Base-by-base conservation (phyloP, 768 basidiomycete species). In the Tricholomella constricta region DNA sequence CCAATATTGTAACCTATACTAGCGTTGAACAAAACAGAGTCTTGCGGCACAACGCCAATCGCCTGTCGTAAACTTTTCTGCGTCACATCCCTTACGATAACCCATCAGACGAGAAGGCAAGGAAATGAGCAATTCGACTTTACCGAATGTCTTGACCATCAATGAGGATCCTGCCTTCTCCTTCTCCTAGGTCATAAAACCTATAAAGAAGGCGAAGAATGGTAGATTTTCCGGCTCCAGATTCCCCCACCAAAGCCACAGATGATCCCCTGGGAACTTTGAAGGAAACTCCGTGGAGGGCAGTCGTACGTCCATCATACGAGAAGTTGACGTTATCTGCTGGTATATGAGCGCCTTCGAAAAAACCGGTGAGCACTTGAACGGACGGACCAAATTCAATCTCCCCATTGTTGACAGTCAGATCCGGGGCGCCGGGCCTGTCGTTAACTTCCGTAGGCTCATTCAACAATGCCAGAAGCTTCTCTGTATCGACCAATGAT, bases 1-100 rank as follows among this genome's bases (percentile, higher is more conserved):
- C 82, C 85, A 60, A 89, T 88, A 61, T 91, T 89, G 67, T 89
- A 88, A 2, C 68, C 74, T 50, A 91, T 84, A 64, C 77, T 85
- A 1, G 82, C 72, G 61, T 89, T 89, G 75, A 89, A 89, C 7
- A 89, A 73, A 11, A 88, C 80, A 9, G 81, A 78, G 60, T 93
- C 91, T 65, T 97, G 92, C 1, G 96, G 94, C 2, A 98, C 91
- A 22, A 94, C 90, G 15, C 94, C 93, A 54, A 98, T 91, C 0
- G 89, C 81, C 56, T 83, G 80, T 29, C 94, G 80, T 19, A 97
- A 70, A 49, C 86, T 89, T 27, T 78, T 72, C 64, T 95, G 91
- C 0, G 93, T 94, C 6, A 98, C 82, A 53, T 94, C 84, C 29
- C 89, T 85, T 49, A 2, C 49, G 42, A 29, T 15, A 20, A 5